Base-by-base conservation (phyloP, 176 grass and related monocot genomes). In the Eragrostis curvula region DNA sequence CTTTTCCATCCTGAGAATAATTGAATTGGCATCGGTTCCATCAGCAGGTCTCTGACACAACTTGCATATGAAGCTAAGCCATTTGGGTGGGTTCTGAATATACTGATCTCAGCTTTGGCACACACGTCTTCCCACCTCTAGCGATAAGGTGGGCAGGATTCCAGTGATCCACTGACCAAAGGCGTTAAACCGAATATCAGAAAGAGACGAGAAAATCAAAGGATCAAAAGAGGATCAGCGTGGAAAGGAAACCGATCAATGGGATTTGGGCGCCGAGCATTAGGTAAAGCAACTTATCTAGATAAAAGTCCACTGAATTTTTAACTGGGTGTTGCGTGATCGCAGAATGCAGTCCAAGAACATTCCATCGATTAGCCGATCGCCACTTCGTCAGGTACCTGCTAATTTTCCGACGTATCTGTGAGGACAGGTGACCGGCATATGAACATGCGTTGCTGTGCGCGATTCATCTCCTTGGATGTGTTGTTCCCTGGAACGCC, bases 101-200 rank as follows among this genome's bases (percentile, higher is more conserved):
- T 84, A 84, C 86, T 79, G 80, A 73, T 66, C 59, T 58, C 66
- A 69, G 76, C 81, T 75, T 80, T 89, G 51, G 61, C 52, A 69
- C 43, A 62, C 52, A 68, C 63, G 59, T 79, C 75, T 74, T 84
- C 68, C 81, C 74, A 78, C 73, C 46, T 78, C 73, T 83, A 72
- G 36, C 60, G 87, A 88, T 84, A 88, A 84, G 87, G 81, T 85
- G 59, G 87, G 81, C 87, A 75, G 61, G 87, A 85, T 89, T 85
- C 70, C 81, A 85, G 65, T 53, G 87, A 85, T 89, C 76, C 87
- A 80, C 81, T 59, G 74, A 71, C 71, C 53, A 80, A 89, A 79
- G 28, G 69, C 81, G 40, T 74, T 60, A 73, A 36, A 49, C 29
- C 63, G 64, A 87, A 77, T 87, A 87, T 36, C 46, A 43, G n/a